Conservation (phyloP, 2,329 filamentous ascomycete species). For the Apiospora pterosperma region DNA sequence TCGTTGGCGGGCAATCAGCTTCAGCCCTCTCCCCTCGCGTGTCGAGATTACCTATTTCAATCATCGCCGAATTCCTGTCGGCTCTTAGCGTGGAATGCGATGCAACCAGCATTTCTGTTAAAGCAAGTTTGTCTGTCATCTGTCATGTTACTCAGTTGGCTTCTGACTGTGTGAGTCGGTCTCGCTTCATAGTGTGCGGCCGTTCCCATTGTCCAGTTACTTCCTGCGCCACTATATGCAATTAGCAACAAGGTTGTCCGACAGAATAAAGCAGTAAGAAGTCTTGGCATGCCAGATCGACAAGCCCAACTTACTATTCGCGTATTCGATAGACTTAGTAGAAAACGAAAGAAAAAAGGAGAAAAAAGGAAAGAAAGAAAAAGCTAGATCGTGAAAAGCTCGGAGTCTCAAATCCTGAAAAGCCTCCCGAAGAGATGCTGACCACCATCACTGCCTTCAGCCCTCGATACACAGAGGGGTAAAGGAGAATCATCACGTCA, state of each 20-base stretch:
- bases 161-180: neutral
- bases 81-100: neutral
- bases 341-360: too few species aligned
- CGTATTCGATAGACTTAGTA: neutral
- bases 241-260: neutral
- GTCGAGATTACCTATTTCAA: neutral
- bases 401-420: neutral
- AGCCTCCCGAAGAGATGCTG: neutral
- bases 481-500: neutral
- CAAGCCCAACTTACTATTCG: neutral
- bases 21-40: neutral
- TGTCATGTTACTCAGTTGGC: neutral
- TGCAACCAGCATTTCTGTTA: neutral
- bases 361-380: too few species aligned
- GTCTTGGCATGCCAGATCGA: slow-evolving; percentile 1
- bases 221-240: neutral
- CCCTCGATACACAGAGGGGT: neutral
- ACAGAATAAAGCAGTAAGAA: neutral
- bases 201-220: neutral
- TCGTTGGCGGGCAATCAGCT: neutral
- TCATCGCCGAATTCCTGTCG: neutral
- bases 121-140: neutral
- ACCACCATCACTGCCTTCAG: neutral
- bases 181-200: neutral
- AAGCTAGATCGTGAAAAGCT: neutral